Base-by-base conservation (phyloP, 805 yeast genomes). In the Hanseniaspora guilliermondii region DNA sequence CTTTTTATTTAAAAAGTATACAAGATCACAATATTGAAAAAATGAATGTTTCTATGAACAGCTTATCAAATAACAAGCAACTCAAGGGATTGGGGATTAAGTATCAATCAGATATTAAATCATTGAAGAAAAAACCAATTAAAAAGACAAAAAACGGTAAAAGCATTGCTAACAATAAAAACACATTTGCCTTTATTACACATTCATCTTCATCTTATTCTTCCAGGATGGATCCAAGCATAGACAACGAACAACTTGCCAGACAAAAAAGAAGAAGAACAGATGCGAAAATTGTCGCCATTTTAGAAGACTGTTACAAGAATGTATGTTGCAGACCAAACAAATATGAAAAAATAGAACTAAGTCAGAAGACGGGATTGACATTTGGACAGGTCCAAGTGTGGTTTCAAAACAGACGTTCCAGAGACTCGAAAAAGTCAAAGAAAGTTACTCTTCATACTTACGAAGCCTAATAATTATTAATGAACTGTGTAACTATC, bases 371-470 rank as follows among this genome's bases (percentile, higher is more conserved):
- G 59, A 94, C 93, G 40, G 82, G 81, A 60, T 93, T 93, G 97
- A 80, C 91, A n/a, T 97, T 89, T 68, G 87, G 89, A 67, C 96
- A 97, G 1, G 95, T 93, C 36, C 98, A 93, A 71, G 87, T 91
- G 58, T 93, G 98, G 98, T 93, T 93, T 71, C 98, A 93, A 70
- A 93, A 93, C 69, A 85, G 82, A 68, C 79, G 98, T 68, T 52
- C 55, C 11, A 39, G 55, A 52, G 55, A 52, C 8, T 8, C 44
- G 3, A 42, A 37, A 32, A 33, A 19, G 4, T 25, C 37, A 35
- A 50, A 42, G 16, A 24, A 33, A 22, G n/a, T 16, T n/a, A 8
- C 8, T n/a, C 11, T 8, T 6, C n/a, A 12, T 3, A 6, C 42
- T 39, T 27, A 21, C 3, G 17, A 22, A 39, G 21, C 6, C 9